Evolutionary conservation across 169 alveolate genomes (phyloP).

Genomic region (Cystoisospora suis): DNA sequence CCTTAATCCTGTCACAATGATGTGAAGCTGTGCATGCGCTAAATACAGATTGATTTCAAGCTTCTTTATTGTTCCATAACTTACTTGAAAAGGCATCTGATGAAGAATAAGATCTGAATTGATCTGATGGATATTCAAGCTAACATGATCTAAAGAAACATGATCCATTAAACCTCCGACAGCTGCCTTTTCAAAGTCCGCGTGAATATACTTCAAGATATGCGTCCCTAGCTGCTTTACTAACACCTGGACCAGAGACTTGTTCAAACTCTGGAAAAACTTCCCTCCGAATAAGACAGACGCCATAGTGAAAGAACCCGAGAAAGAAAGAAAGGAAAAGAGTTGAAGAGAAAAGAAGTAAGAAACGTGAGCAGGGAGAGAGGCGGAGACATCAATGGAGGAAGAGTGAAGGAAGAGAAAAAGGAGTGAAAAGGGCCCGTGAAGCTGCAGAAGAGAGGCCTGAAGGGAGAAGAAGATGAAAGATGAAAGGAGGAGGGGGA

Average conservation of each 20-base stretch:
- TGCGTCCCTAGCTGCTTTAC: neutral
- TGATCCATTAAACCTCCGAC: slow-evolving; percentile 32
- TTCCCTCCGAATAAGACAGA: slow-evolving; percentile 16
- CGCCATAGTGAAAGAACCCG: neutral
- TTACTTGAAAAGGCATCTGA: neutral
- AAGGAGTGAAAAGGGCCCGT: neutral
- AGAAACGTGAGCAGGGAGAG: neutral
- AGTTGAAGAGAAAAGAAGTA: neutral
- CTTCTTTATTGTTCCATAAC: neutral
- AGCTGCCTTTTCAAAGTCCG: slow-evolving; percentile 18
- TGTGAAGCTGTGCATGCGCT: slow-evolving; percentile 29
- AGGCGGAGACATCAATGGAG: neutral
- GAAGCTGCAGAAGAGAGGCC: neutral
- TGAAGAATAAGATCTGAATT: neutral
- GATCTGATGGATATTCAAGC: neutral
- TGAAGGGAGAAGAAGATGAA: neutral
- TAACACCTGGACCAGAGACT: slow-evolving; percentile 2
- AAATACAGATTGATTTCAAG: slow-evolving; percentile 24
- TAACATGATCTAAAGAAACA: neutral
- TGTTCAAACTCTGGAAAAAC: slow-evolving; percentile 1
- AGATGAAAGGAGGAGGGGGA: neutral
- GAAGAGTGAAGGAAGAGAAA: neutral
- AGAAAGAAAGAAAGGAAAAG: neutral
- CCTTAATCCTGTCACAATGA: neutral
- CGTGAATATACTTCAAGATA: neutral